Evolutionary conservation across 306 rosid genomes (phyloP), one percentile per base, ranked within the genome.

Genomic region (Lupinus albus): DNA sequence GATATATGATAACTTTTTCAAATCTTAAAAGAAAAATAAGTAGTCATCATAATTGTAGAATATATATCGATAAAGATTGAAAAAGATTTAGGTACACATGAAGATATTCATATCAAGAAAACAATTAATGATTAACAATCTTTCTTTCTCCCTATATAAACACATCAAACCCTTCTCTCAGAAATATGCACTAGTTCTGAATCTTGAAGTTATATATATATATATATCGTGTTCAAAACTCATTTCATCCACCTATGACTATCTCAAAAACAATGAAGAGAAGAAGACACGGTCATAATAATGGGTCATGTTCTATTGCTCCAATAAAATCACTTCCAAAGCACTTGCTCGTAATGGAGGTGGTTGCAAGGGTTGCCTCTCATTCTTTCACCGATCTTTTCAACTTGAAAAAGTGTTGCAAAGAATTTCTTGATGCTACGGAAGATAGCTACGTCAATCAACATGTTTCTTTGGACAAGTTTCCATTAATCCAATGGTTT

Each of bases 371-470:
- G 0, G 72, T 76, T 1, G 77, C 77, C 0, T 58, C 81, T 8
- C 36, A 52, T n/a, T 79, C 82, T 4, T 15, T 52, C 18, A 0
- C 1, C 0, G 84, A 79, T 4, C 61, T 83, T 36, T 3, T 8
- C 61, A 59, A 52, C 32, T 14, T 52, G 9, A 83, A 76, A 14
- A 5, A 0, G 5, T 36, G 67, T 30, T 76, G 70, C 33, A 72
- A 42, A 12, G 42, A 68, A 41, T 68, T 81, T 72, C 64, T 61
- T 12, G 49, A 64, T 1, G 70, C 36, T 0, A 5, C 67, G 0
- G n/a, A 70, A 38, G 70, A 78, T 3, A 13, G 35, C 0, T 64
- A 5, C 0, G 54, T 73, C 11, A 64, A 8, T 4, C 60, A 25
- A 3, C 66, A 42, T 0, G 53, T 64, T 33, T 68, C 80, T 1